Conservation (phyloP, 2,329 filamentous ascomycete species). For the Hortaea sp. region DNA sequence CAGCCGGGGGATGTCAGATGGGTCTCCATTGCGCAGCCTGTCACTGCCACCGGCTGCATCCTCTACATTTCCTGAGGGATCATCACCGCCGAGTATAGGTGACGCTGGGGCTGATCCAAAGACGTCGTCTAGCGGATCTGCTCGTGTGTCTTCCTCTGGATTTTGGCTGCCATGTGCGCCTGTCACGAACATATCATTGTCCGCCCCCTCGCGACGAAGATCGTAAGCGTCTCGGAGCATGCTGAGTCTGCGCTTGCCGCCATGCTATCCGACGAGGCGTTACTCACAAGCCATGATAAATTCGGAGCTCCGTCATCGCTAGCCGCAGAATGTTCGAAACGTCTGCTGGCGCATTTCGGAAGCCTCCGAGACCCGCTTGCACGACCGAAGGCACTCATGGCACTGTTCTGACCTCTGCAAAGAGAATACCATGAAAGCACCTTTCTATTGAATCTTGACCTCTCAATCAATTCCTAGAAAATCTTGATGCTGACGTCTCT, state of each 20-base stretch:
- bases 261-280: not conserved
- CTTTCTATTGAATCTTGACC: too few species aligned
- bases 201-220: conserved; percentile 6
- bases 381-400: too few species aligned
- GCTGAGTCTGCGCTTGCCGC: not conserved
- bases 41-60: not conserved
- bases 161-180: conserved; percentile 4
- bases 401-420: too few species aligned
- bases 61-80: not conserved
- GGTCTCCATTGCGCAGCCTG: conserved; percentile 19
- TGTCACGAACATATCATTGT: conserved; percentile 13
- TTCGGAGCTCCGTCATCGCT: too few species aligned
- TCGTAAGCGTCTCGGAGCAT: conserved; percentile 23
- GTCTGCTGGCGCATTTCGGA: too few species aligned
- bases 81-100: conserved; percentile 15
- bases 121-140: conserved; percentile 33
- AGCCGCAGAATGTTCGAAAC: too few species aligned
- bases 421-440: too few species aligned
- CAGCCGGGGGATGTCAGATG: conserved; percentile 64
- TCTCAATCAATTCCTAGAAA: too few species aligned
- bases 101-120: conserved; percentile 36
- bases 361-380: too few species aligned
- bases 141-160: conserved; percentile 1
- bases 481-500: too few species aligned
- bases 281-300: too few species aligned